These are phyloP conservation scores for Kappamyces sp. DNA, from an alignment of 192 early-diverging fungal species.

Conservation along the genomic window DNA sequence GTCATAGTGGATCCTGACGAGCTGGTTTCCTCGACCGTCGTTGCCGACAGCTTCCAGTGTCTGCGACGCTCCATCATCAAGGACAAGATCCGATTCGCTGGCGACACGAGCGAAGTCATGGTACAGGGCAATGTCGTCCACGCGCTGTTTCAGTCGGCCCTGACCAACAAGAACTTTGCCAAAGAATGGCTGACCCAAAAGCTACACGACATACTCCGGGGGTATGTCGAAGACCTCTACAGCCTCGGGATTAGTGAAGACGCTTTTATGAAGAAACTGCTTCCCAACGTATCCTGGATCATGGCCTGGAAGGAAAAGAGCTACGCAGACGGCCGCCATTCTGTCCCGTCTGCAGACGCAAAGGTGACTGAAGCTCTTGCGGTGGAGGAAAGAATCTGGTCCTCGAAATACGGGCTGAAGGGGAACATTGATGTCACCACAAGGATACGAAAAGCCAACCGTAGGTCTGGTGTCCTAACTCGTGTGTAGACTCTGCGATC, in stretches of 20 bases:
- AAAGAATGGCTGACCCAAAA: constrained; percentile 33
- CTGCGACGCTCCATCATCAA: constrained; percentile 72
- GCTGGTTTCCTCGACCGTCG: constrained; percentile 67
- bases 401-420: constrained; percentile 85
- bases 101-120: constrained; percentile 49
- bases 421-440: constrained; percentile 85
- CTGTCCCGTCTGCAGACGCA: neutral
- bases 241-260: constrained; percentile 60
- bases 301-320: constrained; percentile 36
- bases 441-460: constrained; percentile 14
- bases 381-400: constrained; percentile 91
- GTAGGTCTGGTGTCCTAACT: constrained; percentile 16
- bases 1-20: constrained; percentile 77
- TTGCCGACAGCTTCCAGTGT: constrained; percentile 73
- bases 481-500: constrained; percentile 35
- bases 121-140: constrained; percentile 82
- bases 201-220: constrained; percentile 46
- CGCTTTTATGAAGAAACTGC: constrained; percentile 44
- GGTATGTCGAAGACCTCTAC: constrained; percentile 64
- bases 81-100: constrained; percentile 45
- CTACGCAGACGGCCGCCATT: neutral
- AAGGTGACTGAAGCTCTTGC: constrained; percentile 65
- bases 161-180: constrained; percentile 58
- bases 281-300: constrained; percentile 41
- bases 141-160: constrained; percentile 65